Evolutionary conservation across 768 basidiomycete genomes (phyloP).

Genomic region (Cystobasidium onofrii): DNA sequence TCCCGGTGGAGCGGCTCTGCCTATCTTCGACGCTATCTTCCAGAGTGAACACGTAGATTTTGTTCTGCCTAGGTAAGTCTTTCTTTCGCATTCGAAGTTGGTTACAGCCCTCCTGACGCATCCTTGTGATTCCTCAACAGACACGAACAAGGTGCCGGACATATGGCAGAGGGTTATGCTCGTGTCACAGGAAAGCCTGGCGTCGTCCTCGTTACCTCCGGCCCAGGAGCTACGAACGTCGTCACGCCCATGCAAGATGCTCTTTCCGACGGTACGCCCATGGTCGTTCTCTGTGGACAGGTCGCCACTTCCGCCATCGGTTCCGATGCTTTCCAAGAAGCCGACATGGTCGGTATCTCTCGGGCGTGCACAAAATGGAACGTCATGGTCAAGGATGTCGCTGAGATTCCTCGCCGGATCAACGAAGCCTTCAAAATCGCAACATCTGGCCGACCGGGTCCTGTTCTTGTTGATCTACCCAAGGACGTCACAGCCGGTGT

Average conservation of each 20-base stretch:
- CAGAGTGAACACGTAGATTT: constrained; percentile 55
- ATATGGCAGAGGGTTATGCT: constrained; percentile 84
- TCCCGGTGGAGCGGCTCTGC: constrained; percentile 79
- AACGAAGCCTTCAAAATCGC: constrained; percentile 99
- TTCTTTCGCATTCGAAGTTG: not conserved
- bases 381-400: constrained; percentile 96
- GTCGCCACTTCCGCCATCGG: constrained; percentile 99
- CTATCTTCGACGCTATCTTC: constrained; percentile 99
- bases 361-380: constrained; percentile 99
- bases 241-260: constrained; percentile 98
- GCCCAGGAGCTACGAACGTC: constrained; percentile 95
- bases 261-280: constrained; percentile 80
- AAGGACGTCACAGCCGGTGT: constrained; percentile 95
- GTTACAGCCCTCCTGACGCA: not conserved
- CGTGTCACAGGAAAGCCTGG: constrained; percentile 95
- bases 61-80: constrained; percentile 39
- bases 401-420: constrained; percentile 86
- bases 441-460: constrained; percentile 89
- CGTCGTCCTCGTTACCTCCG: constrained; percentile 94
- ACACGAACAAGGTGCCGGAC: constrained; percentile 96
- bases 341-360: constrained; percentile 92
- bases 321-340: constrained; percentile 98
- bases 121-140: constrained; percentile 49
- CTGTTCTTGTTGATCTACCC: constrained; percentile 96
- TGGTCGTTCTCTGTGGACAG: constrained; percentile 93